phyloP scores from a whole-genome alignment of 495 filamentous ascomycete genomes.

The Neurospora sp. region DNA sequence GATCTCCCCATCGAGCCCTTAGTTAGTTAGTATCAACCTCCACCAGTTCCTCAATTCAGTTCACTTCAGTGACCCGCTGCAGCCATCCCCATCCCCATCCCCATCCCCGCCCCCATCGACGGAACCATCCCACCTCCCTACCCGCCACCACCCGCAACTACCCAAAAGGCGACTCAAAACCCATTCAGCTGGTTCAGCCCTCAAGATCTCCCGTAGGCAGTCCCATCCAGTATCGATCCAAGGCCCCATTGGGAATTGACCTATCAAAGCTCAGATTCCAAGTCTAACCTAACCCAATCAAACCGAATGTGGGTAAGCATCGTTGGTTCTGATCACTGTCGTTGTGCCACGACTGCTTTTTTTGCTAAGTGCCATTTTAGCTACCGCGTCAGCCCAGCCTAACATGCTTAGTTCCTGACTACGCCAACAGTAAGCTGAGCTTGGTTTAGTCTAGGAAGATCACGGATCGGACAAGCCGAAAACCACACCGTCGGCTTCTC shows the following conservation, averaged over 20 bases:
- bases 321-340: background rate
- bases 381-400: background rate
- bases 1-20: background rate
- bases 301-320: background rate
- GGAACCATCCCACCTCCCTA: background rate
- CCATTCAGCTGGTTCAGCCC: background rate
- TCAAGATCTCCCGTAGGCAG: background rate
- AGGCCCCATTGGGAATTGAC: background rate
- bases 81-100: background rate
- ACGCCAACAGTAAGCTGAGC: background rate
- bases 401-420: background rate
- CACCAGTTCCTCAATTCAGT: background rate
- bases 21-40: background rate
- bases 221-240: background rate
- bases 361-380: background rate
- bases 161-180: background rate
- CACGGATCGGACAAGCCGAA: background rate
- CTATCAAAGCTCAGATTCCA: background rate
- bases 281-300: background rate
- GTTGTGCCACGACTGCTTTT: background rate
- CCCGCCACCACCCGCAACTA: background rate
- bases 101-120: background rate
- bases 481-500: background rate
- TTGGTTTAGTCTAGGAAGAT: background rate
- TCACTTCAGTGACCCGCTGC: background rate